Percentiles rank a stretch among this genome's conserved stretches.
Evolutionary conservation across 257 asterid genomes (phyloP).

Genomic region (Osmanthus fragrans): DNA sequence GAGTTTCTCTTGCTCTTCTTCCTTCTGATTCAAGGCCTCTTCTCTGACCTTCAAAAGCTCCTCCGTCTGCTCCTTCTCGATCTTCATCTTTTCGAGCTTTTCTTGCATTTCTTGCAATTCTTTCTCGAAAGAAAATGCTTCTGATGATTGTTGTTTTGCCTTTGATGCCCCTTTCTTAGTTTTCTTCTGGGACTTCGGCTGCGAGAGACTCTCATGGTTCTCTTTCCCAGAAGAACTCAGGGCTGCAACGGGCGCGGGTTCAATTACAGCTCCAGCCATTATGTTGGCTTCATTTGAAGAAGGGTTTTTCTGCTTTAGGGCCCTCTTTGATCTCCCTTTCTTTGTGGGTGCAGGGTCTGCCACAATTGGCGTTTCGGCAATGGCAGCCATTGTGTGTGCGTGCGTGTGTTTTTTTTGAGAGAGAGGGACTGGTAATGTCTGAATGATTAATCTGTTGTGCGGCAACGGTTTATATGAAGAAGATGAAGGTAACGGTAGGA

Average conservation of each 20-base stretch:
- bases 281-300: slow-evolving; percentile 64
- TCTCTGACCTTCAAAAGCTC: slow-evolving; percentile 61
- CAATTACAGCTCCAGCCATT: slow-evolving; percentile 45
- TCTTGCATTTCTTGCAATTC: slow-evolving; percentile 82
- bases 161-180: slow-evolving; percentile 58
- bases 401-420: background rate
- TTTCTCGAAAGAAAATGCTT: slow-evolving; percentile 53
- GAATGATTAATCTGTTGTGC: background rate
- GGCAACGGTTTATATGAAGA: slow-evolving; percentile 4
- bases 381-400: slow-evolving; percentile 46
- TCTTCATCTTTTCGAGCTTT: slow-evolving; percentile 59
- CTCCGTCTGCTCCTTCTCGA: slow-evolving; percentile 82
- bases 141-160: slow-evolving; percentile 43
- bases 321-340: slow-evolving; percentile 52
- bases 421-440: slow-evolving; percentile 2
- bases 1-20: slow-evolving; percentile 70
- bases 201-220: slow-evolving; percentile 53
- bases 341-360: slow-evolving; percentile 45
- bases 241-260: slow-evolving; percentile 32
- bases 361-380: slow-evolving; percentile 35
- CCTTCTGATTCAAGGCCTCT: slow-evolving; percentile 38
- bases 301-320: slow-evolving; percentile 45
- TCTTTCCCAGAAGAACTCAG: slow-evolving; percentile 47
- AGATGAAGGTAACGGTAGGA: slow-evolving; percentile 32
- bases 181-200: slow-evolving; percentile 44